These are phyloP conservation scores for Gracilaria domingensis DNA, from an alignment of 23 red algal genomes.

Conservation along the genomic window DNA sequence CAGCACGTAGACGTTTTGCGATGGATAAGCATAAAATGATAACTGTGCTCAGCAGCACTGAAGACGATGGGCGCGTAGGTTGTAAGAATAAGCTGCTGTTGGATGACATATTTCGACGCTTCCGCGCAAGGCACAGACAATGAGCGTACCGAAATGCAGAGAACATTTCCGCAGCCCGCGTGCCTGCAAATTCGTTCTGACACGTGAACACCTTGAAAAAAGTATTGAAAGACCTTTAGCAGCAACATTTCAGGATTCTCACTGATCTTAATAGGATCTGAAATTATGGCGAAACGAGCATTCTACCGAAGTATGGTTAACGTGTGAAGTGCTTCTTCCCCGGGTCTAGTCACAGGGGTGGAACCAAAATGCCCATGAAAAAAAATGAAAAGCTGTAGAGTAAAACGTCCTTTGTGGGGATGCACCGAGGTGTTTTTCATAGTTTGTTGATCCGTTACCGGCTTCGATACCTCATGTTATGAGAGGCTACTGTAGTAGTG, in stretches of 20 bases:
- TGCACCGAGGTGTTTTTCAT: too few relatives aligned
- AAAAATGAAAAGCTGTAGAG: not conserved
- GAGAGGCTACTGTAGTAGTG: too few relatives aligned
- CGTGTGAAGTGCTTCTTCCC: not conserved
- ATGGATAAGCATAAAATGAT: not conserved
- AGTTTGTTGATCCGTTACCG: too few relatives aligned
- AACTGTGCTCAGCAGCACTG: not conserved
- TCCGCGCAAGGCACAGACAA: not conserved
- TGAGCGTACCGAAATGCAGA: not conserved
- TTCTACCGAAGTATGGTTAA: not conserved
- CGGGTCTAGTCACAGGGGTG: not conserved
- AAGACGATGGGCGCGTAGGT: not conserved
- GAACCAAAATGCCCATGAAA: not conserved
- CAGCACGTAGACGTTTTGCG: slow-evolving; percentile 3
- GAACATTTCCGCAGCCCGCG: not conserved
- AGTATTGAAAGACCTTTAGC: not conserved
- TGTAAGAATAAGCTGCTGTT: not conserved
- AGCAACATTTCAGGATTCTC: not conserved
- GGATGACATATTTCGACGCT: not conserved
- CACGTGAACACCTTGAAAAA: not conserved
- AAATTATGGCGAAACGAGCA: slow-evolving; percentile 28
- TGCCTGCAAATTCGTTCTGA: not conserved
- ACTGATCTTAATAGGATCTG: not conserved
- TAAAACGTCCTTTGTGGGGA: too few relatives aligned
- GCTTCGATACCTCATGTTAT: too few relatives aligned